These are phyloP conservation scores for Toxicodendron radicans DNA, from an alignment of 345 rosid species.

Conservation along the genomic window DNA sequence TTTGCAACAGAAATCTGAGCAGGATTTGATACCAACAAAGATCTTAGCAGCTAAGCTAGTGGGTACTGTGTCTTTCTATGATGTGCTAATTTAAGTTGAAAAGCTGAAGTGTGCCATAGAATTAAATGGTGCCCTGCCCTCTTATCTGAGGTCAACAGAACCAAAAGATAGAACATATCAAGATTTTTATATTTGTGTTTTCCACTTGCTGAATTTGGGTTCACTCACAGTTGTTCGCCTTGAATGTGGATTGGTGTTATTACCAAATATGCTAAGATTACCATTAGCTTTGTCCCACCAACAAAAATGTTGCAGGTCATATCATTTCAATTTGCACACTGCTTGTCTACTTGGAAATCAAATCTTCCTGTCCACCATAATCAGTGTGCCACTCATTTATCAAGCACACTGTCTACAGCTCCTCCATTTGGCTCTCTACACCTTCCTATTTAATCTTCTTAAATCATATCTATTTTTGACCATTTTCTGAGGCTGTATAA, in stretches of 20 bases:
- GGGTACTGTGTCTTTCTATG: too few relatives aligned
- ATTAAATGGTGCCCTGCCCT: too few relatives aligned
- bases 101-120: too few relatives aligned
- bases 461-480: not conserved
- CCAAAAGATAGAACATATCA: not conserved
- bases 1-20: too few relatives aligned
- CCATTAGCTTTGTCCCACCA: conserved; percentile 7
- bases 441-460: not conserved
- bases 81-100: too few relatives aligned
- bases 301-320: not conserved
- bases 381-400: not conserved
- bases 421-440: not conserved
- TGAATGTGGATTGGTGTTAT: not conserved
- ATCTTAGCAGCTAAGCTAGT: too few relatives aligned
- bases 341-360: conserved; percentile 12
- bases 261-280: not conserved
- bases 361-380: not conserved
- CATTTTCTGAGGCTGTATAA: not conserved
- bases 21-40: too few relatives aligned
- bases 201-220: not conserved
- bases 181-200: not conserved
- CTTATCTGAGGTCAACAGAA: too few relatives aligned
- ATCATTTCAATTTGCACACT: not conserved
- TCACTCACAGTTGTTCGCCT: too few relatives aligned
- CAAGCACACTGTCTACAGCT: not conserved